Evolutionary conservation across 805 yeast genomes (phyloP).

Genomic region (Maudiozyma serrabonitensis): DNA sequence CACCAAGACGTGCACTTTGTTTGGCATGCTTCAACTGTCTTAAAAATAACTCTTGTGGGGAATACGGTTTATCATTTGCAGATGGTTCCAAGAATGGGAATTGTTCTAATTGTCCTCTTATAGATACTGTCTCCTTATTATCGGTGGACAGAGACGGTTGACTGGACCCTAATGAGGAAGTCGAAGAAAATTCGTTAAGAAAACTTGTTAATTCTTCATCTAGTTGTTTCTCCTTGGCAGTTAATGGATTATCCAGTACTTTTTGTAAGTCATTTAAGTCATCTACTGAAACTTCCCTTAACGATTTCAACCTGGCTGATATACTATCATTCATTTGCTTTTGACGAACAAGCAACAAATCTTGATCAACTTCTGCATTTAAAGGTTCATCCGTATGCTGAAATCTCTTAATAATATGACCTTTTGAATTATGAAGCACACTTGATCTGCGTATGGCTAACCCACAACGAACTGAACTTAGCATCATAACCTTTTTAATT

Average conservation of each 20-base stretch:
- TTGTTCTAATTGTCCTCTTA: slow-evolving; percentile 6
- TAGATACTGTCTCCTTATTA: not conserved
- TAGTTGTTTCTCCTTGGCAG: slow-evolving; percentile 22
- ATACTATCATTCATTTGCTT: slow-evolving; percentile 6
- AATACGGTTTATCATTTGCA: slow-evolving; percentile 52
- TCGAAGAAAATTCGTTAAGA: slow-evolving; percentile 15
- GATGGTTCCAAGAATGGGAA: slow-evolving; percentile 59
- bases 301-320: slow-evolving; percentile 7
- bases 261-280: slow-evolving; percentile 2
- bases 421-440: not conserved
- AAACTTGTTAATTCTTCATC: slow-evolving; percentile 25
- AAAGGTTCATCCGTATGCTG: not conserved
- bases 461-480: not conserved
- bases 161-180: not conserved
- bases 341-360: slow-evolving; percentile 18
- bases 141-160: not conserved
- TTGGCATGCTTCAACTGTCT: slow-evolving; percentile 59
- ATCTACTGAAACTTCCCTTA: slow-evolving; percentile 1
- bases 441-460: not conserved
- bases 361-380: slow-evolving; percentile 9
- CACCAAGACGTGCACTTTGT: slow-evolving; percentile 51
- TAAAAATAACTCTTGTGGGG: slow-evolving; percentile 65
- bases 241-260: slow-evolving; percentile 6
- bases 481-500: not conserved
- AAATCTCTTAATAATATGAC: not conserved